phyloP scores from a whole-genome alignment of 116 monocot genomes.

The Dioscorea cayenensis region DNA sequence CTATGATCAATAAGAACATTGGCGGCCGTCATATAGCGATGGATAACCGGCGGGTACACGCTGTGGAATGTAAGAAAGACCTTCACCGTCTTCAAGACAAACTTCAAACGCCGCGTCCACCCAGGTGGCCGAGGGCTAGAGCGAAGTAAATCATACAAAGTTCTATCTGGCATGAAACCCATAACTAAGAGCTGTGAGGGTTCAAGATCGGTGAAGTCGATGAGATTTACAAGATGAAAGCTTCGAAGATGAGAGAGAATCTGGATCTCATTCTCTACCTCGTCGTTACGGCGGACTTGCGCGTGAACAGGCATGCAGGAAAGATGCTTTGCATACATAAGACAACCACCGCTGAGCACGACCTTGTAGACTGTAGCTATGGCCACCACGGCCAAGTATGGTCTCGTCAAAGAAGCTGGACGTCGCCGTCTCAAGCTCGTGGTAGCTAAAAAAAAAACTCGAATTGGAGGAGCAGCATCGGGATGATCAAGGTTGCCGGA shows the following conservation, averaged over 20 bases:
- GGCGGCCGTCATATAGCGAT: constrained; percentile 71
- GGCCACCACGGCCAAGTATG: constrained; percentile 74
- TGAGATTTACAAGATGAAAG: constrained; percentile 38
- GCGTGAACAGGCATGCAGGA: constrained; percentile 9
- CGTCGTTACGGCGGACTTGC: constrained; percentile 5
- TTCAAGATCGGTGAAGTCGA: constrained; percentile 15
- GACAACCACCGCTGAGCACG: constrained; percentile 10
- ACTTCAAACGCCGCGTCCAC: too few relatives aligned
- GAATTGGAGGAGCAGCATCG: too few relatives aligned
- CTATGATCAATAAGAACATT: constrained; percentile 65
- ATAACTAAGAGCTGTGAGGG: constrained; percentile 22
- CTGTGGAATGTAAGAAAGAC: too few relatives aligned
- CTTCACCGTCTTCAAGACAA: too few relatives aligned
- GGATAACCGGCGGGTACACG: too few relatives aligned
- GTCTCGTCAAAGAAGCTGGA: constrained; percentile 43
- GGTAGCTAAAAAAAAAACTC: too few relatives aligned
- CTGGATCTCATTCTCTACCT: constrained; percentile 51
- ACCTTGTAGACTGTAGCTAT: constrained; percentile 62
- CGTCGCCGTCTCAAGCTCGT: too few relatives aligned
- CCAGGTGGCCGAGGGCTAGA: too few relatives aligned
- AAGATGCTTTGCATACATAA: constrained; percentile 41
- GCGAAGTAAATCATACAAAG: constrained; percentile 29
- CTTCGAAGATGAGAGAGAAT: constrained; percentile 31
- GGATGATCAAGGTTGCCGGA: too few relatives aligned
- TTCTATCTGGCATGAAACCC: constrained; percentile 52